phyloP scores from a whole-genome alignment of 305 asterid genomes.

The Rubia peregrina region DNA sequence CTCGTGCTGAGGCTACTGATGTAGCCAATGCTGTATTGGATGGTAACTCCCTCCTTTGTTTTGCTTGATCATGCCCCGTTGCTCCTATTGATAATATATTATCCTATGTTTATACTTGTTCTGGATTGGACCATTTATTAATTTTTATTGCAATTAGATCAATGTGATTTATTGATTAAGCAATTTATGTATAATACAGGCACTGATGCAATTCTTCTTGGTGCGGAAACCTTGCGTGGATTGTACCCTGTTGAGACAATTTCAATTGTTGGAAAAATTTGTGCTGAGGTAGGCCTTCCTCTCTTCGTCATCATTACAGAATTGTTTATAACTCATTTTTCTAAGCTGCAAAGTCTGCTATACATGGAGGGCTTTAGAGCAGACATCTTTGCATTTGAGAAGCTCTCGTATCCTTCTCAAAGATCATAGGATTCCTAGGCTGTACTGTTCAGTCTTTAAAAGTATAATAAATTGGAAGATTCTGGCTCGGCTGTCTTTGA shows the following conservation, averaged over 20 bases:
- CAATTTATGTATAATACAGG: constrained; percentile 36
- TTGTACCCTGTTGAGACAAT: constrained; percentile 73
- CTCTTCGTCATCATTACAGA: background rate
- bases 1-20: constrained; percentile 99
- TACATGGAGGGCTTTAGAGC: background rate
- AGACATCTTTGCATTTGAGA: background rate
- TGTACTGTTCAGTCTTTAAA: background rate
- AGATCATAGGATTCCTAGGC: background rate
- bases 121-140: background rate
- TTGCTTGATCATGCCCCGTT: constrained; percentile 8
- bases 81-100: background rate
- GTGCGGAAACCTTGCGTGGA: constrained; percentile 87
- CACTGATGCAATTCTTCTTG: constrained; percentile 81
- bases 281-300: constrained; percentile 63
- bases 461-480: background rate
- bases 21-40: constrained; percentile 88
- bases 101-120: background rate
- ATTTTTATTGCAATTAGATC: constrained; percentile 2
- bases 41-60: constrained; percentile 38
- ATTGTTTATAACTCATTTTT: background rate
- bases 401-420: constrained; percentile 6
- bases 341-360: background rate
- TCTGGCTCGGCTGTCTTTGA: background rate
- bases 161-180: background rate
- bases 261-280: constrained; percentile 71